Conservation (phyloP, 495 filamentous ascomycete species). For the Staphylotrichum longicolle region DNA sequence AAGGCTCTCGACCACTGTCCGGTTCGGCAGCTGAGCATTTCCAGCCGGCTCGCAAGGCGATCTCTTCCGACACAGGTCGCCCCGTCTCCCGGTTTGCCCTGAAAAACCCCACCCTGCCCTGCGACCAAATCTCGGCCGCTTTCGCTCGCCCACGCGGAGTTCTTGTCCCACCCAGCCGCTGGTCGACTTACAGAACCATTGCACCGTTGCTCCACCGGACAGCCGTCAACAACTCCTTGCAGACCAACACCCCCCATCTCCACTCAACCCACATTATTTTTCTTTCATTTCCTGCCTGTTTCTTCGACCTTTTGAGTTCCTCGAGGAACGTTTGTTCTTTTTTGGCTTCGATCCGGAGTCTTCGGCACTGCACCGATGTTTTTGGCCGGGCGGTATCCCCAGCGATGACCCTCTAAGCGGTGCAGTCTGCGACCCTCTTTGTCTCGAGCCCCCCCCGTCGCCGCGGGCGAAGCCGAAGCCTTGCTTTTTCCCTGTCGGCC, state of each 20-base stretch:
- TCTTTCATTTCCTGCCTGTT: slow-evolving; percentile 26
- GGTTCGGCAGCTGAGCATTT: slow-evolving; percentile 2
- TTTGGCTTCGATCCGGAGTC: slow-evolving; percentile 30
- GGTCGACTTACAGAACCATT: slow-evolving; percentile 13
- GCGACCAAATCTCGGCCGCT: slow-evolving; percentile 14
- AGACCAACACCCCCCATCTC: slow-evolving; percentile 26
- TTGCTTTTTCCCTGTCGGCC: slow-evolving; percentile 19
- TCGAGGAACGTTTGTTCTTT: slow-evolving; percentile 1
- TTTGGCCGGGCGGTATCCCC: slow-evolving; percentile 24
- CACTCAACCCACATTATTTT: slow-evolving; percentile 40
- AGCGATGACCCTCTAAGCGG: slow-evolving; percentile 33
- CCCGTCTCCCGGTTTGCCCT: slow-evolving; percentile 25
- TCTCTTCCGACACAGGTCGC: slow-evolving; percentile 26
- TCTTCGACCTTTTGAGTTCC: slow-evolving; percentile 1
- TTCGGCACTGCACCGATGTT: slow-evolving; percentile 30
- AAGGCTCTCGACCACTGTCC: slow-evolving; percentile 10
- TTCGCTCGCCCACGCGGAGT: background rate
- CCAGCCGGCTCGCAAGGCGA: slow-evolving; percentile 32
- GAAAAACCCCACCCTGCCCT: slow-evolving; percentile 25
- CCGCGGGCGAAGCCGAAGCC: background rate
- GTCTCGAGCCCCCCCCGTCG: slow-evolving; percentile 23
- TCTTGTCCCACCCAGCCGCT: slow-evolving; percentile 5
- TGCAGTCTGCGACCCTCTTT: slow-evolving; percentile 29
- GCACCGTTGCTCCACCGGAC: slow-evolving; percentile 12
- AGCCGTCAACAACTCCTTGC: slow-evolving; percentile 14